Conservation (phyloP, 2,329 filamentous ascomycete species). For the Elsinoe australis region DNA sequence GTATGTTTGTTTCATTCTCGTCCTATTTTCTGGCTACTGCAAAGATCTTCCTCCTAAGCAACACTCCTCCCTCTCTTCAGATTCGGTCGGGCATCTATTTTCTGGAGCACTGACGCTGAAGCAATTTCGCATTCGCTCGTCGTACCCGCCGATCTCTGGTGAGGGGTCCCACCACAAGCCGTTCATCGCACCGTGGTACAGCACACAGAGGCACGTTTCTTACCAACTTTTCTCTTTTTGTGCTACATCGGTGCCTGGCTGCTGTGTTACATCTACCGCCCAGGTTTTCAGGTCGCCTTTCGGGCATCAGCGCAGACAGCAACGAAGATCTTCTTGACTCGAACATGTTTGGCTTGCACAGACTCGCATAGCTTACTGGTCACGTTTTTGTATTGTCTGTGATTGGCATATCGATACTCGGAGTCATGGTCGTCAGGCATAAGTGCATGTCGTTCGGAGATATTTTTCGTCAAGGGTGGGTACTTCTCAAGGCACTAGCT, state of each 20-base stretch:
- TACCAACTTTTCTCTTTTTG: not conserved
- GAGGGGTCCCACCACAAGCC: not conserved
- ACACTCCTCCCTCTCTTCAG: too few species aligned
- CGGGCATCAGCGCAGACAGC: constrained; percentile 9
- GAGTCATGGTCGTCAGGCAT: too few species aligned
- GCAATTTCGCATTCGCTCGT: not conserved
- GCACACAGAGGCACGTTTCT: too few species aligned
- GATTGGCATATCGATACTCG: not conserved
- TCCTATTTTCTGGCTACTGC: too few species aligned
- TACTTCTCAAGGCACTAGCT: too few species aligned
- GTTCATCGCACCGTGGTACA: constrained; percentile 9
- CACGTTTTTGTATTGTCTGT: not conserved
- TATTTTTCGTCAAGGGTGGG: too few species aligned
- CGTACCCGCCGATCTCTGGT: not conserved
- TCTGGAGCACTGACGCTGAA: not conserved
- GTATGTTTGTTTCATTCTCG: too few species aligned
- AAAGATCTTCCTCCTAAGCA: too few species aligned
- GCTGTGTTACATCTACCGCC: not conserved
- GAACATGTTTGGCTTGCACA: constrained; percentile 3
- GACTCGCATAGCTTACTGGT: constrained; percentile 1
- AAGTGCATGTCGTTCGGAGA: not conserved
- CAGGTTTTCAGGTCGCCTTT: not conserved
- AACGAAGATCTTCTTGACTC: constrained; percentile 3
- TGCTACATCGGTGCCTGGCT: constrained; percentile 10
- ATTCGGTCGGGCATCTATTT: not conserved